Percentiles rank a stretch among this genome's conserved stretches.
Evolutionary conservation across 2,329 filamentous ascomycete species (phyloP).

Genomic region (Alternaria burnsii): DNA sequence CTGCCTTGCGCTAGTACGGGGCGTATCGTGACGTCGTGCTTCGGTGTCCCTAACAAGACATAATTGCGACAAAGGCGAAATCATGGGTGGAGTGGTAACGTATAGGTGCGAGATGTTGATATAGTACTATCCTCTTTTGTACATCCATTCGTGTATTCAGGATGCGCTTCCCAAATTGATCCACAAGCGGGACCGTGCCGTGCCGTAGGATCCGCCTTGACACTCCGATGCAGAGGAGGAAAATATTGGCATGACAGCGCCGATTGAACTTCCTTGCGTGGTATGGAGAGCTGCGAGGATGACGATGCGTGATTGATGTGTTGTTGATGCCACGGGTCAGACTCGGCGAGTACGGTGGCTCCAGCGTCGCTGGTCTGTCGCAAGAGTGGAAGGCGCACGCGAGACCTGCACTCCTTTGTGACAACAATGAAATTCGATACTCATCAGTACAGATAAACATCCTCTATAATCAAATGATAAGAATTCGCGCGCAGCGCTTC

Average conservation of each 20-base stretch:
- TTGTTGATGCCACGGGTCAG: not conserved
- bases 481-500: not conserved
- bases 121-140: not conserved
- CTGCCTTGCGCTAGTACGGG: not conserved
- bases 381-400: not conserved
- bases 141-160: not conserved
- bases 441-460: not conserved
- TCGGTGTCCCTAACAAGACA: not conserved
- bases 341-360: not conserved
- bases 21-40: not conserved
- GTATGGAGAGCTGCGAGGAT: not conserved
- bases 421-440: not conserved
- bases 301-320: not conserved
- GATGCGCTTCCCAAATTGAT: not conserved
- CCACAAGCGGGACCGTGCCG: not conserved
- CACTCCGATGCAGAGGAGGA: not conserved
- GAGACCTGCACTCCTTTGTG: not conserved
- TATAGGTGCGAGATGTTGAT: not conserved
- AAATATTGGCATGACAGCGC: not conserved
- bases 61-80: not conserved
- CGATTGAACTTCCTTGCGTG: not conserved
- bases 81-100: not conserved
- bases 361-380: not conserved
- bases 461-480: fast-evolving
- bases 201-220: not conserved